Base-by-base conservation (phyloP, 352 stramenopile species). In the Globisporangium paroecandrum region DNA sequence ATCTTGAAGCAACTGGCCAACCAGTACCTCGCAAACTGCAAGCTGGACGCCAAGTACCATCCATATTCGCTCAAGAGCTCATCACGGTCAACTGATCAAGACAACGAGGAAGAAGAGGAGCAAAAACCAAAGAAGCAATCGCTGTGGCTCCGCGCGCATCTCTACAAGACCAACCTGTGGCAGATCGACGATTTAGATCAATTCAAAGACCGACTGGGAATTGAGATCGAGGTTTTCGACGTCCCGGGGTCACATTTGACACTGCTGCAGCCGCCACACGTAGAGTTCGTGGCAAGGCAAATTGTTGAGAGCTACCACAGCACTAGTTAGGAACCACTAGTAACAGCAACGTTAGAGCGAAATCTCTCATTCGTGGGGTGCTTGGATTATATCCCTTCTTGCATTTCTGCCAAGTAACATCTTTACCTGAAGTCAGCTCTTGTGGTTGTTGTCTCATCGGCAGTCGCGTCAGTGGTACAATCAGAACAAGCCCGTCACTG, bases 11-110 rank as follows among this genome's bases (percentile, higher is more conserved):
- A 63, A 53, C 58, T 63, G 0, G 58, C 22, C 4, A 51, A 4
- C 5, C 58, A 63, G 22, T 63, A 63, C 58, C 36, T 63, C 13
- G 22, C 36, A 53, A 63, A 63, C 36, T 63, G 58, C 22, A 54
- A 38, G 18, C 25, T 63, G 4, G 36, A 63, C 15, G 18, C 58
- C 36, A 63, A 47, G 58, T 63, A 63, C 12, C 36, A 63, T 29
- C 57, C 57, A 22, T 62, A 62, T 6, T 7, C 22, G 36, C 13
- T 18, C 41, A 63, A 12, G n/a, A 63, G n/a, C 3, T 38, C 12
- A 22, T 9, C 41, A 8, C 38, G 27, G 20, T 20, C 24, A 58
- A 38, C 25, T n/a, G 51, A 36, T 15, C 8, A 41, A 15, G 34
- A 13, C 13, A 46, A 20, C 10, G 13, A 46, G 18, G 38, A 46